phyloP scores from a whole-genome alignment of 805 yeast species.

The Tetrapisispora iriomotensis region DNA sequence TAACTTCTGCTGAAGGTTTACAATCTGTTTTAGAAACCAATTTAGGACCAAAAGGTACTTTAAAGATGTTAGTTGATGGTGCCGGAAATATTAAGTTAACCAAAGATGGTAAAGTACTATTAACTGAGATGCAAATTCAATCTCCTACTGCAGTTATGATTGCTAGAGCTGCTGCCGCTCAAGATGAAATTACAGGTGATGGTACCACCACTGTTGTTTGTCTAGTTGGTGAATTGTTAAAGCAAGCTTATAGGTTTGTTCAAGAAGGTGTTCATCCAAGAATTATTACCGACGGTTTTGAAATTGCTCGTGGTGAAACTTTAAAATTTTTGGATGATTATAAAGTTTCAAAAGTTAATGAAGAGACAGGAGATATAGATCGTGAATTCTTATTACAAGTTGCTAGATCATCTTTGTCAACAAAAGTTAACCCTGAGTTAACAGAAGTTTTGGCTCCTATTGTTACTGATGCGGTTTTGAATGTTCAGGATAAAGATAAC shows the following conservation, averaged over 20 bases:
- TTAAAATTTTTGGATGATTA: conserved; percentile 60
- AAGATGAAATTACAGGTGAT: conserved; percentile 98
- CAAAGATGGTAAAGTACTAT: conserved; percentile 89
- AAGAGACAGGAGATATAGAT: conserved; percentile 39
- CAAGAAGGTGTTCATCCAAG: conserved; percentile 95
- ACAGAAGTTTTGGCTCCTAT: conserved; percentile 81
- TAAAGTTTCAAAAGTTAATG: conserved; percentile 38
- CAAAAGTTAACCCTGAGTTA: conserved; percentile 73
- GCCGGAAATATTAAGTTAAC: conserved; percentile 92
- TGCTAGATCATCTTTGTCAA: conserved; percentile 79
- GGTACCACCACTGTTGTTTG: conserved; percentile 95
- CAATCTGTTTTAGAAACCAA: conserved; percentile 88
- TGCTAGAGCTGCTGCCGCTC: conserved; percentile 97
- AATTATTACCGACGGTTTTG: conserved; percentile 90
- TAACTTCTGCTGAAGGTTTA: conserved; percentile 92
- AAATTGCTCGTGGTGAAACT: conserved; percentile 69
- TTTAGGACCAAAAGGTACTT: conserved; percentile 93
- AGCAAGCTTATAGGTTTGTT: conserved; percentile 87
- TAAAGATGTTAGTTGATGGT: conserved; percentile 95
- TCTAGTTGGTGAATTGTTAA: conserved; percentile 86
- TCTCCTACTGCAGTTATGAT: conserved; percentile 84
- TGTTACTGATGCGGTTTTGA: conserved; percentile 90
- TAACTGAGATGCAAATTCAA: conserved; percentile 94
- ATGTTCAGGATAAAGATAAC: conserved; percentile 47
- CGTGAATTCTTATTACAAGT: conserved; percentile 86